A percentile compares a stretch with the other conserved stretches of the same genome.
phyloP scores from a whole-genome alignment of 106 monocot genomes.

The Gastrodia elata region DNA sequence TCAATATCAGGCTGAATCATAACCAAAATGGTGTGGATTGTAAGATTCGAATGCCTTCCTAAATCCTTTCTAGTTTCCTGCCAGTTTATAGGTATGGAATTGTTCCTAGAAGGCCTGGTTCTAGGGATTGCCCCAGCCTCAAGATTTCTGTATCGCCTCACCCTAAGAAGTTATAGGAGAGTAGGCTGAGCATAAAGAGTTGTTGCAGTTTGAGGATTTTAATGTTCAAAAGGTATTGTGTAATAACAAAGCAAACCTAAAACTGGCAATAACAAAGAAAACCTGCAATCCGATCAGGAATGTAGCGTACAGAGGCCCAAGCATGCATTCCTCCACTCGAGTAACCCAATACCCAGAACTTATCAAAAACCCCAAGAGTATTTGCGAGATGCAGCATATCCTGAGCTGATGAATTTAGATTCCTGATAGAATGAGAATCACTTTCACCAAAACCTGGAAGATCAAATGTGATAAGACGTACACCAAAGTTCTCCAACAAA shows the following conservation, averaged over 20 bases:
- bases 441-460: constrained; percentile 98
- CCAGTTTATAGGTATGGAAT: too few relatives aligned
- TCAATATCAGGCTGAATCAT: too few relatives aligned
- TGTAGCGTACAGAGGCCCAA: constrained; percentile 86
- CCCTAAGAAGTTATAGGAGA: too few relatives aligned
- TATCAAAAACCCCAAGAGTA: constrained; percentile 54
- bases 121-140: too few relatives aligned
- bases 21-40: too few relatives aligned
- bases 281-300: constrained; percentile 82
- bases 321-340: constrained; percentile 82
- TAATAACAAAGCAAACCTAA: background rate
- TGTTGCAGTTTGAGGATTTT: too few relatives aligned
- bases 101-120: too few relatives aligned
- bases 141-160: too few relatives aligned
- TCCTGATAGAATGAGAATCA: constrained; percentile 73
- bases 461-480: constrained; percentile 77
- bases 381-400: constrained; percentile 82
- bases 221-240: too few relatives aligned
- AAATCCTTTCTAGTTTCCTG: too few relatives aligned
- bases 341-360: constrained; percentile 89
- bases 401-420: constrained; percentile 79
- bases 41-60: too few relatives aligned
- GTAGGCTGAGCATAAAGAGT: too few relatives aligned
- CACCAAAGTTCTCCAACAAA: constrained; percentile 83
- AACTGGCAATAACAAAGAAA: constrained; percentile 7